These are phyloP conservation scores for Serendipita sp. DNA, from an alignment of 768 basidiomycete genomes.

Conservation along the genomic window DNA sequence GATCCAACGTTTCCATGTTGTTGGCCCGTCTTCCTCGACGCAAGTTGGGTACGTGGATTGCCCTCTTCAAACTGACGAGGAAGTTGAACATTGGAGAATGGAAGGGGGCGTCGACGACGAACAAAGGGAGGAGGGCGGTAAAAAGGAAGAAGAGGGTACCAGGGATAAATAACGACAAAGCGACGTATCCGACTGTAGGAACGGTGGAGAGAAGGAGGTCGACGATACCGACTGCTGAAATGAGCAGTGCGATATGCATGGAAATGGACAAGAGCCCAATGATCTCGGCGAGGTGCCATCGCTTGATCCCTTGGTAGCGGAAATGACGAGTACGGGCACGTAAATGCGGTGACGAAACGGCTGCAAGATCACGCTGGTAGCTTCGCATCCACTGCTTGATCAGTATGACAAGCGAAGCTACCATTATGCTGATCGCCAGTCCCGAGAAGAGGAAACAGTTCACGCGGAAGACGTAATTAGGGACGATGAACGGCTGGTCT, in stretches of 20 bases:
- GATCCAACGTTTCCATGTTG: no score
- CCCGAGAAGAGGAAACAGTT: constrained; percentile 6
- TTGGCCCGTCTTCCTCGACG: neutral
- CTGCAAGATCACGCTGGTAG: neutral
- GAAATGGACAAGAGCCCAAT: neutral
- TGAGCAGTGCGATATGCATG: constrained; percentile 3
- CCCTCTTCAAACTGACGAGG: neutral
- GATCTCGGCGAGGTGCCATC: neutral
- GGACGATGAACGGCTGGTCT: neutral
- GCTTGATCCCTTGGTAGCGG: neutral
- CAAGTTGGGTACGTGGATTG: neutral
- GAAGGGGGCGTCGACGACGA: constrained; percentile 10
- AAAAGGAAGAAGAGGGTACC: neutral
- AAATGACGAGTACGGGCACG: neutral
- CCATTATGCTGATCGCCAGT: constrained; percentile 7
- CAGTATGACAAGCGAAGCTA: neutral
- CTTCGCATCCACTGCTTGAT: constrained; percentile 8
- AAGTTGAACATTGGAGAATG: neutral
- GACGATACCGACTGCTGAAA: constrained; percentile 2
- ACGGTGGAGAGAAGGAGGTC: neutral
- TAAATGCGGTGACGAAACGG: neutral
- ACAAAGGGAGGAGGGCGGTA: constrained; percentile 2
- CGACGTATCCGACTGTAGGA: neutral
- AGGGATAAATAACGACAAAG: neutral
- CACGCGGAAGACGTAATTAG: neutral